Evolutionary conservation across 2,329 filamentous ascomycete species (phyloP).

Genomic region (Clarireedia hainanense): DNA sequence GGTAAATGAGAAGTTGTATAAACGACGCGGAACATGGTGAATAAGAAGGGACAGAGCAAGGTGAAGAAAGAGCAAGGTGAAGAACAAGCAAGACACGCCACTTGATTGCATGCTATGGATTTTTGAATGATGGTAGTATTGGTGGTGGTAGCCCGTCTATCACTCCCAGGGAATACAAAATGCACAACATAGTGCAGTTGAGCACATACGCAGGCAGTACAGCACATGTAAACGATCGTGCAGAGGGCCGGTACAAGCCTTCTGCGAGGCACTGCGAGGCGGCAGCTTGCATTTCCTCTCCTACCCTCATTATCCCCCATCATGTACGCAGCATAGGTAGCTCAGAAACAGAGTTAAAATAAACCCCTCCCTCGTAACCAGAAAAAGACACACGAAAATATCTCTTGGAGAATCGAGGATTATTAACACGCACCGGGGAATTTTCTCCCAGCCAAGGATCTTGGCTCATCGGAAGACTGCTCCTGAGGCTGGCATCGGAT

Average conservation of each 20-base stretch:
- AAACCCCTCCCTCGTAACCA: not conserved
- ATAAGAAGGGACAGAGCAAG: not conserved
- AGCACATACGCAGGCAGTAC: constrained; percentile 15
- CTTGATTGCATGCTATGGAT: constrained; percentile 7
- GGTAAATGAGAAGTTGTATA: constrained; percentile 7
- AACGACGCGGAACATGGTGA: constrained; percentile 2
- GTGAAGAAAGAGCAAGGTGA: not conserved
- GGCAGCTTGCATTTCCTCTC: constrained; percentile 19
- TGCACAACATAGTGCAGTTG: constrained; percentile 14
- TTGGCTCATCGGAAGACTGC: not conserved
- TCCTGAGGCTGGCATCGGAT: not conserved
- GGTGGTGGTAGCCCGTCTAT: not conserved
- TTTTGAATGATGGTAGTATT: too few species aligned
- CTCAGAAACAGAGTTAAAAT: not conserved
- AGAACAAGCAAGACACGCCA: constrained; percentile 1
- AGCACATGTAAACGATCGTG: constrained; percentile 25
- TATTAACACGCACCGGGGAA: not conserved
- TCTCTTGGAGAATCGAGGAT: not conserved
- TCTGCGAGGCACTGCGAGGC: constrained; percentile 20
- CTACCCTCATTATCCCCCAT: not conserved
- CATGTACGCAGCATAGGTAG: not conserved
- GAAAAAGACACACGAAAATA: not conserved
- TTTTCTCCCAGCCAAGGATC: not conserved
- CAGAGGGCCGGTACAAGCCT: constrained; percentile 15
- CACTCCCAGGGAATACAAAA: constrained; percentile 4